Conservation (phyloP, 192 early-diverging fungal species). For the Kickxella alabastrina region DNA sequence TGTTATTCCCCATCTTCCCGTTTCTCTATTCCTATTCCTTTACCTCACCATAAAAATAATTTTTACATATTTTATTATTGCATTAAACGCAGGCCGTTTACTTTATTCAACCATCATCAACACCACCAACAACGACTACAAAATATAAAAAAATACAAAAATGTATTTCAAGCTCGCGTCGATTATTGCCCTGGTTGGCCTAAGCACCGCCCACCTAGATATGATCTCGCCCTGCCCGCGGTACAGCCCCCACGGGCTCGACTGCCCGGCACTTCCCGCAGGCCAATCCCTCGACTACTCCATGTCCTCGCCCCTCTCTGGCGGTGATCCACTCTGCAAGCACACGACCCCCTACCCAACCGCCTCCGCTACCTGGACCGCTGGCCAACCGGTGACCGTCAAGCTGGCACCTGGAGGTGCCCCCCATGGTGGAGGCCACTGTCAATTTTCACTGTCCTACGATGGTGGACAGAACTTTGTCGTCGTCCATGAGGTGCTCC, state of each 20-base stretch:
- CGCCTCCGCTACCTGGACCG: slow-evolving; percentile 13
- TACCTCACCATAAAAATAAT: background rate
- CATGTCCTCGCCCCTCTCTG: slow-evolving; percentile 10
- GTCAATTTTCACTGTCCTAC: slow-evolving; percentile 49
- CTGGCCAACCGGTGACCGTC: slow-evolving; percentile 21
- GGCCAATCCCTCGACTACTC: slow-evolving; percentile 34
- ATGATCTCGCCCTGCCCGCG: slow-evolving; percentile 10
- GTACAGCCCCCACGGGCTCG: background rate
- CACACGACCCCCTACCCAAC: slow-evolving; percentile 13
- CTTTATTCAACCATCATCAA: too few species aligned
- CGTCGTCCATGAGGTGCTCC: slow-evolving; percentile 40
- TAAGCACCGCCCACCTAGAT: background rate
- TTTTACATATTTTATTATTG: background rate
- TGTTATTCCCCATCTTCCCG: too few species aligned
- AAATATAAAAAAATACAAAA: too few species aligned
- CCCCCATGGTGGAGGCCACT: slow-evolving; percentile 50
- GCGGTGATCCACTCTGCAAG: slow-evolving; percentile 30
- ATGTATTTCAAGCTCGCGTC: background rate
- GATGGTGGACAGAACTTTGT: slow-evolving; percentile 43
- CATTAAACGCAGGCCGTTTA: too few species aligned
- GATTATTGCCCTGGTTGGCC: background rate
- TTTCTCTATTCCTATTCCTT: too few species aligned
- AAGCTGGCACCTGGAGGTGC: slow-evolving; percentile 15
- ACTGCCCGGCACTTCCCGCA: slow-evolving; percentile 30
- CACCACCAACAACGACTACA: too few species aligned